Percentiles rank a stretch among this genome's conserved stretches.
Conservation (phyloP, 768 basidiomycete species). For the Tephrocybe rancida region DNA sequence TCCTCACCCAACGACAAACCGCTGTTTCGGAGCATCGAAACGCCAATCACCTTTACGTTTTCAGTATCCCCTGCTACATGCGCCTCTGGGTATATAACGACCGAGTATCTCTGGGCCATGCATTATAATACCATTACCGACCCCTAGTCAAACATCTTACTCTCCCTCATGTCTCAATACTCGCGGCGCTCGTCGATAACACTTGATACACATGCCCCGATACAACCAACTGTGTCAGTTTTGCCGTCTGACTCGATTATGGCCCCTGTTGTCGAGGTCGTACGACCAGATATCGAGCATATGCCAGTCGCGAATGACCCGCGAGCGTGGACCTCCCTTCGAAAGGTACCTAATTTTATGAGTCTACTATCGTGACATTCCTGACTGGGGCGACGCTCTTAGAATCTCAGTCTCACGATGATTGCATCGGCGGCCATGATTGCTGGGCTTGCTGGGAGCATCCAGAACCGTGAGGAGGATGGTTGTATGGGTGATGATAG, state of each 20-base stretch:
- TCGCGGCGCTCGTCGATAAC: conserved; percentile 11
- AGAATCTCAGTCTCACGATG: conserved; percentile 48
- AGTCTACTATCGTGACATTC: not conserved
- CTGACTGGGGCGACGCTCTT: not conserved
- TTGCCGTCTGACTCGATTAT: conserved; percentile 3
- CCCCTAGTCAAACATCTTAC: not conserved
- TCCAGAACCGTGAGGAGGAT: conserved; percentile 60
- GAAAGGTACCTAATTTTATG: conserved; percentile 45
- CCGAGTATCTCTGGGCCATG: not conserved
- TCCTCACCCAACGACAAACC: not conserved
- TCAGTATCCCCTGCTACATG: not conserved
- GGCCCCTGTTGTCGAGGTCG: not conserved
- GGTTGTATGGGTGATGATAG: too few relatives aligned
- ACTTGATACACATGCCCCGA: conserved; percentile 6
- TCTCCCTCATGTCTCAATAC: conserved; percentile 5
- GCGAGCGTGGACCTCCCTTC: conserved; percentile 53
- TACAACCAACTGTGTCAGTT: not conserved
- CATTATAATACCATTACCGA: not conserved
- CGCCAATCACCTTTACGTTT: not conserved
- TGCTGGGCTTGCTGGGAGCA: conserved; percentile 58
- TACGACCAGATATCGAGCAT: conserved; percentile 48
- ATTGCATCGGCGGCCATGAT: conserved; percentile 58
- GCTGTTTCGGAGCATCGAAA: conserved; percentile 8
- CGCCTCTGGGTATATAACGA: conserved; percentile 14
- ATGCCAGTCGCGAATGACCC: conserved; percentile 62